These are phyloP conservation scores for Pleomassaria siparia DNA, from an alignment of 2,329 filamentous ascomycete species.

Conservation along the genomic window DNA sequence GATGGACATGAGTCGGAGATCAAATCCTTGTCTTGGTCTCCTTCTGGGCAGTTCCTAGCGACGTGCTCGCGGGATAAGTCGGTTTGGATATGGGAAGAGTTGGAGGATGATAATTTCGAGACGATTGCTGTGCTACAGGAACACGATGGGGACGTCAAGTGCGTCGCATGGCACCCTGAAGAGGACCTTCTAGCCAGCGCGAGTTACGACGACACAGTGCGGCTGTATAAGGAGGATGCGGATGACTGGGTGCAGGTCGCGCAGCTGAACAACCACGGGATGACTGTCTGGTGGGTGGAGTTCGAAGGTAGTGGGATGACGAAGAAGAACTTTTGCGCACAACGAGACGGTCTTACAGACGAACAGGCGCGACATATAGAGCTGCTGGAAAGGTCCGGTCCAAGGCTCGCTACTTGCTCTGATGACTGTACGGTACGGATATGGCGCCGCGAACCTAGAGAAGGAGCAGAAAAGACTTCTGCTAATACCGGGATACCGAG, in stretches of 20 bases:
- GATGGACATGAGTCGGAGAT: slow-evolving; percentile 97
- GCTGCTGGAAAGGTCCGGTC: slow-evolving; percentile 45
- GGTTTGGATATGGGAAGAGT: slow-evolving; percentile 98
- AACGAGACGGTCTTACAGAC: slow-evolving; percentile 29
- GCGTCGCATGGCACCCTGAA: slow-evolving; percentile 85
- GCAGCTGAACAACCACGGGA: slow-evolving; percentile 75
- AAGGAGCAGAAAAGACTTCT: slow-evolving; percentile 48
- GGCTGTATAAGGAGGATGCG: slow-evolving; percentile 85
- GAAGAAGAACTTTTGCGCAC: slow-evolving; percentile 25
- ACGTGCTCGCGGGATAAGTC: slow-evolving; percentile 91
- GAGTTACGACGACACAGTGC: slow-evolving; percentile 92
- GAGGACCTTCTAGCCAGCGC: slow-evolving; percentile 78
- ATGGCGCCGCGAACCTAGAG: slow-evolving; percentile 68
- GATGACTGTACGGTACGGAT: slow-evolving; percentile 79
- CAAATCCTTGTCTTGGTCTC: slow-evolving; percentile 74
- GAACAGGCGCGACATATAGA: slow-evolving; percentile 40
- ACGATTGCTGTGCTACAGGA: slow-evolving; percentile 93
- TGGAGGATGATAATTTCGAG: slow-evolving; percentile 94
- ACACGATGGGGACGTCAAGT: slow-evolving; percentile 94
- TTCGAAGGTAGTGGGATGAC: slow-evolving; percentile 55
- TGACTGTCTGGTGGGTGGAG: slow-evolving; percentile 88
- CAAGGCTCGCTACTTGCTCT: slow-evolving; percentile 77
- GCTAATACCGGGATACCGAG: slow-evolving; percentile 72
- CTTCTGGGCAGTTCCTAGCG: slow-evolving; percentile 76
- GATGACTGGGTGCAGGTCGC: slow-evolving; percentile 94